phyloP scores from a whole-genome alignment of 2,329 filamentous ascomycete species.

The Exophiala spinifera region DNA sequence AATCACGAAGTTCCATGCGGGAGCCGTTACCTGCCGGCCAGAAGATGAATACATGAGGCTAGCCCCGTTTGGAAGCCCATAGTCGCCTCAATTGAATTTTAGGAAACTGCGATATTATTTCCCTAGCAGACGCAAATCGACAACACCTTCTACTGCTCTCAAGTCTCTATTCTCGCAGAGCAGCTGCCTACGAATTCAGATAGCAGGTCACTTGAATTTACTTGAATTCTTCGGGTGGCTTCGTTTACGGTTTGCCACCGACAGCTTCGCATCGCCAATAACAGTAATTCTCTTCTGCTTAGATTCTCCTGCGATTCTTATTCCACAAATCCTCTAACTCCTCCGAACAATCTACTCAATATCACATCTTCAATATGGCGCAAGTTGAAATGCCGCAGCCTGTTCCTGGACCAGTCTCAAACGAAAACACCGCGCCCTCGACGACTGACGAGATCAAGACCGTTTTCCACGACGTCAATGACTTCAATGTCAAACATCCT shows the following conservation, averaged over 20 bases:
- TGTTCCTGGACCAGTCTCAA: conserved; percentile 26
- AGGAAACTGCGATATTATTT: neutral
- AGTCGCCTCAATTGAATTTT: no score
- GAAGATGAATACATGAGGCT: neutral
- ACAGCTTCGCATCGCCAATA: no score
- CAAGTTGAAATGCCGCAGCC: conserved; percentile 29
- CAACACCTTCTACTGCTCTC: no score
- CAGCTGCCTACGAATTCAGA: no score
- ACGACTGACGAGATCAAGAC: conserved; percentile 67
- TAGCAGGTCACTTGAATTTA: no score
- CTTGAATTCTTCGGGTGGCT: no score
- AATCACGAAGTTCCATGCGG: neutral
- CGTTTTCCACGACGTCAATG: conserved; percentile 96
- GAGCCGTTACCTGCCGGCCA: neutral
- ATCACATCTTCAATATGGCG: conserved; percentile 23
- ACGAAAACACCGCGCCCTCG: conserved; percentile 53
- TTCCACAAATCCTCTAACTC: no score
- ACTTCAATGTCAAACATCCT: conserved; percentile 99
- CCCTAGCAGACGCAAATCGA: neutral
- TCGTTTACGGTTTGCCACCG: no score
- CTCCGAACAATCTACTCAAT: no score
- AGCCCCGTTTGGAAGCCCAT: no score
- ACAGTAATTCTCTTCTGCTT: neutral
- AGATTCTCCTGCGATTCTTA: neutral
- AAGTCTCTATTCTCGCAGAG: no score